Percentiles rank a stretch among this genome's conserved stretches.
phyloP scores from a whole-genome alignment of 2,329 filamentous ascomycete species.

The Chlorencoelia australis region DNA sequence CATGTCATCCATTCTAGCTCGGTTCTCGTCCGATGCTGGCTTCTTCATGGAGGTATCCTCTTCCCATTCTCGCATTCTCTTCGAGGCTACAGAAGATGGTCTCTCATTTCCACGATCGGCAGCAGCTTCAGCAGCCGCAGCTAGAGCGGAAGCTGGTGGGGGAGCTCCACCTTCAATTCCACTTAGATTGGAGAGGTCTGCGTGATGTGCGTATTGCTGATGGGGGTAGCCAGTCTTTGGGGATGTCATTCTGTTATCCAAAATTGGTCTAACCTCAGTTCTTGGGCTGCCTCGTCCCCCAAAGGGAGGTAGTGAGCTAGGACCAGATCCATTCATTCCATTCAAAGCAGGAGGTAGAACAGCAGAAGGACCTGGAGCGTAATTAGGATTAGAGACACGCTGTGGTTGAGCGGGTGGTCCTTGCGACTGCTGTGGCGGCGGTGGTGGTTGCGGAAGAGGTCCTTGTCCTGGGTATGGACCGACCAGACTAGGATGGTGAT shows the following conservation, averaged over 20 bases:
- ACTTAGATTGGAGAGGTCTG: slow-evolving; percentile 36
- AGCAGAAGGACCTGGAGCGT: slow-evolving; percentile 39
- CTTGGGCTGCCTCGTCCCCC: slow-evolving; percentile 66
- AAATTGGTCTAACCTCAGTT: slow-evolving; percentile 71
- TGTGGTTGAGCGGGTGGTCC: slow-evolving; percentile 35
- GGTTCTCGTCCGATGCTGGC: slow-evolving; percentile 76
- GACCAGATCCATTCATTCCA: slow-evolving; percentile 23
- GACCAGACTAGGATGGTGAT: slow-evolving; percentile 23
- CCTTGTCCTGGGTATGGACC: slow-evolving; percentile 20
- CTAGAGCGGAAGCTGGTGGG: slow-evolving; percentile 52
- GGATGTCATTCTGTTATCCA: slow-evolving; percentile 84
- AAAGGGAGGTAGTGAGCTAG: slow-evolving; percentile 53
- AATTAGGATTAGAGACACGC: slow-evolving; percentile 50
- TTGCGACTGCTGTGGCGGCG: slow-evolving; percentile 30
- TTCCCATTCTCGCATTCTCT: slow-evolving; percentile 89
- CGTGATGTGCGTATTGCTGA: slow-evolving; percentile 68
- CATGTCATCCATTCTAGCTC: slow-evolving; percentile 77
- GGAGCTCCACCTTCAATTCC: slow-evolving; percentile 50
- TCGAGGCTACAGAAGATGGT: slow-evolving; percentile 69
- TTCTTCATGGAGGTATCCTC: slow-evolving; percentile 71
- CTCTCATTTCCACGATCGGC: slow-evolving; percentile 57
- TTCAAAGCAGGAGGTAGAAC: slow-evolving; percentile 34
- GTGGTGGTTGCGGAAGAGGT: slow-evolving; percentile 37
- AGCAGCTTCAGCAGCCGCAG: slow-evolving; percentile 56
- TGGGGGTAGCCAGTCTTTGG: slow-evolving; percentile 79